These are phyloP conservation scores for Amoebophrya sp. DNA, from an alignment of 169 alveolate genomes.

Conservation along the genomic window DNA sequence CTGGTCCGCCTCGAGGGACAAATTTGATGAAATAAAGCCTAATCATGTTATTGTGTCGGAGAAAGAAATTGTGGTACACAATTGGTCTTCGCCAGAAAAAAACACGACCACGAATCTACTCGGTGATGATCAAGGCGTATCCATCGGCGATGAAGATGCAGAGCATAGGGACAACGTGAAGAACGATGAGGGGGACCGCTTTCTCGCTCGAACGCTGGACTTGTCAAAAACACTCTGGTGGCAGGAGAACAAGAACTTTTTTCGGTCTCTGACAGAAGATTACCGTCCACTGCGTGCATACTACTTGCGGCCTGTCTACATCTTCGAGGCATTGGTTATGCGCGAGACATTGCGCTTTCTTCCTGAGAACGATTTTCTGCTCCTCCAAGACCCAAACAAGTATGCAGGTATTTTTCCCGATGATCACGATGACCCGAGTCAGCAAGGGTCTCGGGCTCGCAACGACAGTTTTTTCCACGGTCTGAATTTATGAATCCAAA, in stretches of 20 bases:
- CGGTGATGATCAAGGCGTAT: too few relatives aligned
- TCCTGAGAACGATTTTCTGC: background rate
- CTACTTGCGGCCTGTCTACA: background rate
- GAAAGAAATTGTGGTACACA: too few relatives aligned
- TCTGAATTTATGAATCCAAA: too few relatives aligned
- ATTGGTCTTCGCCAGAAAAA: too few relatives aligned
- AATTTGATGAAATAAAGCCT: too few relatives aligned
- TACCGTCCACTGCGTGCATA: background rate
- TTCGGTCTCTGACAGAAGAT: background rate
- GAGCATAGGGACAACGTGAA: too few relatives aligned
- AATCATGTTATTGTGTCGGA: too few relatives aligned
- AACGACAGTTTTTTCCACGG: background rate
- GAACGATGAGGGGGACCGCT: background rate
- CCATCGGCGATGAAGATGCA: too few relatives aligned
- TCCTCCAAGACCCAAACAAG: background rate
- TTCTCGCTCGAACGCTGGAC: background rate
- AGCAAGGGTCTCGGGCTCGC: background rate
- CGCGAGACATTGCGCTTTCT: background rate
- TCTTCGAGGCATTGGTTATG: background rate
- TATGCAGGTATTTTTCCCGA: background rate
- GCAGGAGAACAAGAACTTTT: background rate
- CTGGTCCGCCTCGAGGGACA: too few relatives aligned
- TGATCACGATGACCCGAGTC: background rate
- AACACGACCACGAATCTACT: too few relatives aligned
- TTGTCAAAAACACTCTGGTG: background rate